phyloP scores from a whole-genome alignment of 1,284 basidiomycete genomes.

The Cutaneotrichosporon cavernicola region DNA sequence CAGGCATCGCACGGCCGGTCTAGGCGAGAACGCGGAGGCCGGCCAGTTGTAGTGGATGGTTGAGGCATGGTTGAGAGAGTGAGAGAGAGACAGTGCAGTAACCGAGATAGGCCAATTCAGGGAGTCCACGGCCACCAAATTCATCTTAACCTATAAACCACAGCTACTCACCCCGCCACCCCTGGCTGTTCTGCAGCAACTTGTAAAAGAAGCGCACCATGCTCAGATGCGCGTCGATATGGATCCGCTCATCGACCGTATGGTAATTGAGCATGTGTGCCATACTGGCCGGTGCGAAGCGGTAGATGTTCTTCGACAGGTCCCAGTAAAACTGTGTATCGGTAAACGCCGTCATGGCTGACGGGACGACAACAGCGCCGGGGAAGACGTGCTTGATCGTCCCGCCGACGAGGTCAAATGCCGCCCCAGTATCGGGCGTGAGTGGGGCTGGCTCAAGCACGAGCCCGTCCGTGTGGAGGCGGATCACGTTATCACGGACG shows the following conservation, averaged over 20 bases:
- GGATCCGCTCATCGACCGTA: constrained; percentile 34
- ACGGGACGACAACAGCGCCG: constrained; percentile 23
- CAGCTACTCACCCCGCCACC: constrained; percentile 22
- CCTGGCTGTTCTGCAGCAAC: constrained; percentile 22
- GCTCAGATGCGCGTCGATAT: constrained; percentile 30
- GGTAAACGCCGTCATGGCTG: constrained; percentile 26
- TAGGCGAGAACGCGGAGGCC: constrained; percentile 17
- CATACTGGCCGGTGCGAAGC: constrained; percentile 31
- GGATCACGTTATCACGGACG: constrained; percentile 22
- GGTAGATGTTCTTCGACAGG: constrained; percentile 31
- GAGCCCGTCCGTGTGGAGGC: constrained; percentile 18
- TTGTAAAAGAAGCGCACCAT: constrained; percentile 29
- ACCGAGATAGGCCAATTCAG: constrained; percentile 6
- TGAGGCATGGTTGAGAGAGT: not conserved
- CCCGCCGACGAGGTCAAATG: constrained; percentile 26
- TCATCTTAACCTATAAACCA: too few species aligned
- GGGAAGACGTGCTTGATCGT: constrained; percentile 28
- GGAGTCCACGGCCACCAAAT: not conserved
- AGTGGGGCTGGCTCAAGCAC: constrained; percentile 26
- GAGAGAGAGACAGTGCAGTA: too few species aligned
- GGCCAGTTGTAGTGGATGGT: not conserved
- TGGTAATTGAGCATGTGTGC: constrained; percentile 23
- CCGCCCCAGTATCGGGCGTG: constrained; percentile 19
- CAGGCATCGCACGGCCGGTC: constrained; percentile 23
- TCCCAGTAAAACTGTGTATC: constrained; percentile 28